These are phyloP conservation scores for Psilocybe sp. DNA, from an alignment of 768 basidiomycete species.

Conservation along the genomic window DNA sequence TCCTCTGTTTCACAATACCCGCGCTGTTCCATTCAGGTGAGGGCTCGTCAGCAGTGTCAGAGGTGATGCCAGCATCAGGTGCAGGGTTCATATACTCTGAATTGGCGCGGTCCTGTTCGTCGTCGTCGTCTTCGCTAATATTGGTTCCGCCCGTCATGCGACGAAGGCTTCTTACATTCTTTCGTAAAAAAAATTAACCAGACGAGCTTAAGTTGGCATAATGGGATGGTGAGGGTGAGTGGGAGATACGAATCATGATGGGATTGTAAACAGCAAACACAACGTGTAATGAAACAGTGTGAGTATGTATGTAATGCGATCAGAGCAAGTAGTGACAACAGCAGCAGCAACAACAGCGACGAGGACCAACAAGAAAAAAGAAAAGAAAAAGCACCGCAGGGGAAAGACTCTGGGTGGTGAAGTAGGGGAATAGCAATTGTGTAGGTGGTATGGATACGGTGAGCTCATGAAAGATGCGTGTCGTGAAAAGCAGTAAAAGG, in stretches of 20 bases:
- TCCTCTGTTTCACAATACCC: conserved; percentile 76
- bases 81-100: conserved; percentile 14
- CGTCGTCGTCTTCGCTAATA: background rate
- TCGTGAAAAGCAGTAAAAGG: background rate
- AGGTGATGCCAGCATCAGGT: background rate
- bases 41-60: conserved; percentile 4
- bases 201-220: too few species aligned
- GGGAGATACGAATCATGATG: background rate
- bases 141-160: conserved; percentile 11
- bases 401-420: background rate
- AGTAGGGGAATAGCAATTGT: conserved; percentile 1
- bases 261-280: conserved; percentile 1
- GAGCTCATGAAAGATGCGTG: background rate
- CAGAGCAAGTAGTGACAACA: conserved; percentile 6
- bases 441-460: background rate
- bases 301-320: conserved; percentile 9
- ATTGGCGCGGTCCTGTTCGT: conserved; percentile 9
- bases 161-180: conserved; percentile 8
- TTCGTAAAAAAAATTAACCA: too few species aligned
- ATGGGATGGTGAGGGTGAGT: too few species aligned
- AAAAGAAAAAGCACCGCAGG: background rate
- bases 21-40: conserved; percentile 53
- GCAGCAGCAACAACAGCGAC: conserved; percentile 1
- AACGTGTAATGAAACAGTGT: background rate
- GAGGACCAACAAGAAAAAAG: background rate